These are phyloP conservation scores for Rickenella mellea DNA, from an alignment of 768 basidiomycete species.

Conservation along the genomic window DNA sequence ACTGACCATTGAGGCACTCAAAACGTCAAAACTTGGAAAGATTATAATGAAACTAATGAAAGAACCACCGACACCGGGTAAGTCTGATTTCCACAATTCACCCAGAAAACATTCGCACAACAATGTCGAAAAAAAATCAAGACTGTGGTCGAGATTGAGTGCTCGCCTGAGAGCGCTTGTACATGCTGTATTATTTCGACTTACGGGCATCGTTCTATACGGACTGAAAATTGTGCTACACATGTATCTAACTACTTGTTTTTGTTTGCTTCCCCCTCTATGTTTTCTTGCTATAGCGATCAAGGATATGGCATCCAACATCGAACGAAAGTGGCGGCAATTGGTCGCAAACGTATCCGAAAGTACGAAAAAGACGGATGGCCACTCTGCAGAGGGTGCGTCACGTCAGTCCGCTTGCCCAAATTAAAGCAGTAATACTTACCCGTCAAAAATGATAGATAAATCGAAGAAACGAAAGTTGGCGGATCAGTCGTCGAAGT, in stretches of 20 bases:
- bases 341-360: conserved; percentile 44
- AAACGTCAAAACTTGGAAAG: conserved; percentile 70
- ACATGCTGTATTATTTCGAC: too few species aligned
- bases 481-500: conserved; percentile 35
- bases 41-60: conserved; percentile 69
- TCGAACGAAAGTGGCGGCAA: conserved; percentile 76
- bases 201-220: too few species aligned
- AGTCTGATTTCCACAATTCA: conserved; percentile 28
- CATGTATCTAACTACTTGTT: conserved; percentile 59
- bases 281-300: conserved; percentile 71
- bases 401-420: conserved; percentile 40
- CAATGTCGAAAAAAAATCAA: too few species aligned
- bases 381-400: conserved; percentile 58
- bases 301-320: conserved; percentile 88
- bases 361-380: conserved; percentile 32
- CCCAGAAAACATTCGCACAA: not conserved
- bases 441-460: conserved; percentile 35
- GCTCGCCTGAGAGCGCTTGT: too few species aligned
- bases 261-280: conserved; percentile 28
- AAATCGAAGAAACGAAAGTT: conserved; percentile 63
- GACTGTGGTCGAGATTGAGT: too few species aligned
- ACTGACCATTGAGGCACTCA: conserved; percentile 57
- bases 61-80: conserved; percentile 71
- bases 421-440: conserved; percentile 15
- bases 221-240: not conserved